phyloP scores from a whole-genome alignment of 208 protist species.

The Paratrypanosoma confusum region DNA sequence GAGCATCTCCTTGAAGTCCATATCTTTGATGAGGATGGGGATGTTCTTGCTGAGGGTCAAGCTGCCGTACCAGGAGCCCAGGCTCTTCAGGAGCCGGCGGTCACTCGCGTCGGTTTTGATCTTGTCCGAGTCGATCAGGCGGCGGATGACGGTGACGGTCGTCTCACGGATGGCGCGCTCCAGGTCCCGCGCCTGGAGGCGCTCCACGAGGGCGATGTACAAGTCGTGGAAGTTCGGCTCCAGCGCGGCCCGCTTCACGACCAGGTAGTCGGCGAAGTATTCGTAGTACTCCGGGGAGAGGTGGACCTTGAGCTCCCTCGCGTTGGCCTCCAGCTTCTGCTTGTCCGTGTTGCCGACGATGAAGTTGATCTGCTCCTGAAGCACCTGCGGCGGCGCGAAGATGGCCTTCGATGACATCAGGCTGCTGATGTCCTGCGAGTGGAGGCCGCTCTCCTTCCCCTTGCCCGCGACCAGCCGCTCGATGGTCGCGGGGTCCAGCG shows the following conservation, averaged over 20 bases:
- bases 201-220: slow-evolving; percentile 82
- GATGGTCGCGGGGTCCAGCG: slow-evolving; percentile 11
- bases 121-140: slow-evolving; percentile 89
- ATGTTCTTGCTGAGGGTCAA: slow-evolving; percentile 97
- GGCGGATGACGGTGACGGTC: slow-evolving; percentile 79
- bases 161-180: slow-evolving; percentile 69
- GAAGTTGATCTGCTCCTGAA: slow-evolving; percentile 90
- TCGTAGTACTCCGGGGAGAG: slow-evolving; percentile 81
- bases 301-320: slow-evolving; percentile 60
- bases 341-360: slow-evolving; percentile 85
- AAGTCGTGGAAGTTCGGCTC: slow-evolving; percentile 97
- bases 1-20: slow-evolving; percentile 94
- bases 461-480: slow-evolving; percentile 15
- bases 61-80: slow-evolving; percentile 96
- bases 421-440: slow-evolving; percentile 79
- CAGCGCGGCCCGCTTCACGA: slow-evolving; percentile 95
- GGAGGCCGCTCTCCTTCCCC: slow-evolving; percentile 32
- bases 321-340: slow-evolving; percentile 75
- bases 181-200: slow-evolving; percentile 71
- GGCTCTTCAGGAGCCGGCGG: slow-evolving; percentile 95
- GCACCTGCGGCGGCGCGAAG: slow-evolving; percentile 68
- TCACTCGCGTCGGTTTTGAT: slow-evolving; percentile 86
- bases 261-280: slow-evolving; percentile 95
- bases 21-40: slow-evolving; percentile 90
- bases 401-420: slow-evolving; percentile 61